Conservation (phyloP, 2,329 filamentous ascomycete species). For the Colletotrichum higginsianum region DNA sequence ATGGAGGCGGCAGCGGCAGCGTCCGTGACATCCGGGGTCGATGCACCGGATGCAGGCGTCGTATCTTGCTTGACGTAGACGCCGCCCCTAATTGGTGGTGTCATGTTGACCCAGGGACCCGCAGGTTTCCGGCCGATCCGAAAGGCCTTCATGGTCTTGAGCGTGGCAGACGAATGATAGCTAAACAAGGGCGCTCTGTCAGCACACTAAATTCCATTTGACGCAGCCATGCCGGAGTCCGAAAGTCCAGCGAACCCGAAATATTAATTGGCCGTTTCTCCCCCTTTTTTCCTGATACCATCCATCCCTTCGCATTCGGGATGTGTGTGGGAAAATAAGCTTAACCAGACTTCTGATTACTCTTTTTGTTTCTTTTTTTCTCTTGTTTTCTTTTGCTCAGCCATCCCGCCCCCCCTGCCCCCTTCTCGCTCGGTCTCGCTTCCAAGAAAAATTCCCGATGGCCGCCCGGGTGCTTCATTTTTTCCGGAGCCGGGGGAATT, state of each 20-base stretch:
- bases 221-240: conserved; percentile 25
- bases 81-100: conserved; percentile 71
- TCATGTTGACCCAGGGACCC: conserved; percentile 70
- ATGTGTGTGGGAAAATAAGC: conserved; percentile 24
- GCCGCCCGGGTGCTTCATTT: background rate
- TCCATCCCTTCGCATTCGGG: background rate
- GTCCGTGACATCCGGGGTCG: conserved; percentile 30
- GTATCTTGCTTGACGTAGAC: conserved; percentile 51
- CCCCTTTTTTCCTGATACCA: background rate
- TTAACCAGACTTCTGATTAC: conserved; percentile 40
- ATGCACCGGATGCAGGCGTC: conserved; percentile 27
- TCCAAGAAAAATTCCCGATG: background rate
- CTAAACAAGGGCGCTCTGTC: conserved; percentile 56
- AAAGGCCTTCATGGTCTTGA: conserved; percentile 71
- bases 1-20: conserved; percentile 5
- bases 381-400: background rate
- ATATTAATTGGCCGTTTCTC: conserved; percentile 32
- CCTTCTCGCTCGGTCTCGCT: background rate
- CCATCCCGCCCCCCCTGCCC: too few relatives aligned
- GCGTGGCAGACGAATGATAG: conserved; percentile 69
- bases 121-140: conserved; percentile 70
- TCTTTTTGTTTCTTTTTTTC: conserved; percentile 8
- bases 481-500: background rate
- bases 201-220: conserved; percentile 45
- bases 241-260: conserved; percentile 20